A percentile compares a stretch with the other conserved stretches of the same genome.
Evolutionary conservation across 202 grass and related monocot species (phyloP).

Genomic region (Panicum hallii): DNA sequence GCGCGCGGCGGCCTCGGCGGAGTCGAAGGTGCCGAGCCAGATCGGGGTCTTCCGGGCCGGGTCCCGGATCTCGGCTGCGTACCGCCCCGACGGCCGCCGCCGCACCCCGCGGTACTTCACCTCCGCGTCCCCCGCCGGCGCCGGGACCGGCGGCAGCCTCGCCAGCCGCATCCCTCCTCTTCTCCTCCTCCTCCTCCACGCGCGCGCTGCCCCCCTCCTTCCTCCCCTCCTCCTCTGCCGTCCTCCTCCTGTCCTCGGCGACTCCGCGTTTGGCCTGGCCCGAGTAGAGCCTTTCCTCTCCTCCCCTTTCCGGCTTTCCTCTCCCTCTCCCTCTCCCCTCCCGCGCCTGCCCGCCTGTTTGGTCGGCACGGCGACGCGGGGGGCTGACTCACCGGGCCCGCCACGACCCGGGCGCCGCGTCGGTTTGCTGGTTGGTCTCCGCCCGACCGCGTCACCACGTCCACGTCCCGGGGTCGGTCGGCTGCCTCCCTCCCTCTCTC

Average conservation of each 20-base stretch:
- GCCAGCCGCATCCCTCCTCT: constrained; percentile 42
- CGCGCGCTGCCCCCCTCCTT: neutral
- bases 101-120: constrained; percentile 69
- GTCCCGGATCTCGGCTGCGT: constrained; percentile 85
- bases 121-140: constrained; percentile 6
- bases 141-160: constrained; percentile 43
- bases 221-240: neutral
- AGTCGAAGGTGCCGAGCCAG: constrained; percentile 90
- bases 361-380: constrained; percentile 42
- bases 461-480: constrained; percentile 34
- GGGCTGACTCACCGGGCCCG: constrained; percentile 42
- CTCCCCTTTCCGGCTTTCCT: neutral
- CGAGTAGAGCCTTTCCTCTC: too few relatives aligned
- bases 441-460: constrained; percentile 53
- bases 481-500: neutral
- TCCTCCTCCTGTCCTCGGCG: constrained; percentile 27
- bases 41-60: constrained; percentile 77
- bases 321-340: neutral
- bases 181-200: neutral
- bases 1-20: constrained; percentile 62
- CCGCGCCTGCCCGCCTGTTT: constrained; percentile 27
- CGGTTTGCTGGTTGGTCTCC: constrained; percentile 32
- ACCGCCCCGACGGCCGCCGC: constrained; percentile 73
- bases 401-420: constrained; percentile 54
- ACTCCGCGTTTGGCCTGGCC: constrained; percentile 41